Conservation (phyloP, 352 stramenopile species). For the Pythium volutum region DNA sequence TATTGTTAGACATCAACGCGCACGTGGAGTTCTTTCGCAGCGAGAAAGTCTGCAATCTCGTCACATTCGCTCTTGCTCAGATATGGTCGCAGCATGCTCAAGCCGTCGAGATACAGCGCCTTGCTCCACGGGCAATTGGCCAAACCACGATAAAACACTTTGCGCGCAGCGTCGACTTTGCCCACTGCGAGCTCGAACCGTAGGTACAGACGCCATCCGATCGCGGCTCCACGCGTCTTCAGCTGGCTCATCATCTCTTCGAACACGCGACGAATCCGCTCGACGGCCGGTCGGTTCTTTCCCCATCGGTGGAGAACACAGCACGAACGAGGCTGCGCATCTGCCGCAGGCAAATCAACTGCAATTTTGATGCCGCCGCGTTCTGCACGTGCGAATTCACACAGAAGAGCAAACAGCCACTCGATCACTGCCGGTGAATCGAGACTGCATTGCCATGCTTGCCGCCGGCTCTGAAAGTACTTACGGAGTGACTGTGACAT, state of each 20-base stretch:
- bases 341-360: background rate
- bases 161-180: slow-evolving; percentile 62
- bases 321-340: slow-evolving; percentile 26
- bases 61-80: slow-evolving; percentile 54
- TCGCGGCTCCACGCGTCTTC: slow-evolving; percentile 46
- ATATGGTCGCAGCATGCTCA: slow-evolving; percentile 62
- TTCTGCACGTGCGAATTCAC: slow-evolving; percentile 58
- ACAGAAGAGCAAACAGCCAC: slow-evolving; percentile 74
- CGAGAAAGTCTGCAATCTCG: slow-evolving; percentile 68
- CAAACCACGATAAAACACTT: slow-evolving; percentile 73
- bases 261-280: slow-evolving; percentile 59
- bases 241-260: slow-evolving; percentile 56
- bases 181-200: slow-evolving; percentile 73
- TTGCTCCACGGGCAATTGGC: slow-evolving; percentile 80
- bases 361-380: slow-evolving; percentile 17
- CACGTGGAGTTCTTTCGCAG: slow-evolving; percentile 68
- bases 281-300: slow-evolving; percentile 47
- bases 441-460: slow-evolving; percentile 45
- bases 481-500: slow-evolving; percentile 69
- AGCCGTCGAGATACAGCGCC: slow-evolving; percentile 60
- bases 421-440: slow-evolving; percentile 64
- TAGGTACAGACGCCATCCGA: slow-evolving; percentile 74
- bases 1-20: slow-evolving; percentile 42
- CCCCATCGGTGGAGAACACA: slow-evolving; percentile 71
- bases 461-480: slow-evolving; percentile 48